phyloP scores from a whole-genome alignment of 495 filamentous ascomycete genomes.

The Trichoderma erinaceum region DNA sequence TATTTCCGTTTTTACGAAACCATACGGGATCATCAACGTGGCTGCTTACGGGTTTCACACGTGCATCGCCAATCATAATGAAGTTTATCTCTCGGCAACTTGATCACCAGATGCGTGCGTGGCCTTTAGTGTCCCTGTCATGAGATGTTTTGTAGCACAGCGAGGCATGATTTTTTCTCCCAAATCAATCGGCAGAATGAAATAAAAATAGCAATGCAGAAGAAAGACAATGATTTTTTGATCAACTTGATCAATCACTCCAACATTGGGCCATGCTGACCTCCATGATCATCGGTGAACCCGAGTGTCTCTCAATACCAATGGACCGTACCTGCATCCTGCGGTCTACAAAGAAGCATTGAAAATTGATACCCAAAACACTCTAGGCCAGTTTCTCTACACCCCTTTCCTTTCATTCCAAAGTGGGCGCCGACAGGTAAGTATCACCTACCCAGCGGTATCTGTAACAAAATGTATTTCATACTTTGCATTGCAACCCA shows the following conservation, averaged over 20 bases:
- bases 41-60: constrained; percentile 1
- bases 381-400: neutral
- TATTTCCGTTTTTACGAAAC: neutral
- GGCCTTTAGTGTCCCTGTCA: neutral
- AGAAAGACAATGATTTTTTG: neutral
- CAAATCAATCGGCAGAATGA: no score
- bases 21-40: constrained; percentile 11
- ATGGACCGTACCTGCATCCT: neutral
- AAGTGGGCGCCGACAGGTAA: neutral
- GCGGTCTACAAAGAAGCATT: neutral
- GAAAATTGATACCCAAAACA: constrained; percentile 9
- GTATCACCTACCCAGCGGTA: no score
- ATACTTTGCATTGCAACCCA: neutral
- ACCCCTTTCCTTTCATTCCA: neutral
- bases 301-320: neutral
- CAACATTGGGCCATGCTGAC: no score
- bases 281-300: neutral
- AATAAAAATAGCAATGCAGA: no score
- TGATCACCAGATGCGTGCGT: neutral
- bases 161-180: no score
- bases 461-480: neutral
- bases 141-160: neutral
- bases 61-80: neutral
- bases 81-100: neutral
- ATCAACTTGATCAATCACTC: neutral